A percentile compares a stretch with the other conserved stretches of the same genome.
Conservation (phyloP, 139 green algal genomes). For the Chlamydomonas eustigma region DNA sequence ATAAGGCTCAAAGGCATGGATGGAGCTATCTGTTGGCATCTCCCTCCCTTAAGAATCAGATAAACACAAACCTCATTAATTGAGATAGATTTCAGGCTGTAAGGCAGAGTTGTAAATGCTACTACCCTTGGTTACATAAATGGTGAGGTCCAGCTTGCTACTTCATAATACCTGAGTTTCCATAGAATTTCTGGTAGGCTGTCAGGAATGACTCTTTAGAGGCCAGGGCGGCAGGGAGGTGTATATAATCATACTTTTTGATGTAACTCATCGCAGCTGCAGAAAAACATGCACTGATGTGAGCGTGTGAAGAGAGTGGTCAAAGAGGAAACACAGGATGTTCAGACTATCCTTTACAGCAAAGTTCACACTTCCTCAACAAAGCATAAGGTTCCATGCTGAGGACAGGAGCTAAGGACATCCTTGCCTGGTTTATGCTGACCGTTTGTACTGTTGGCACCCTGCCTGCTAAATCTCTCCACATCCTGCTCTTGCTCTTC, state of each 20-base stretch:
- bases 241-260: neutral
- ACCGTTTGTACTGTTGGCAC: too few relatives aligned
- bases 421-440: too few relatives aligned
- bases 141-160: neutral
- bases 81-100: too few relatives aligned
- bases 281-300: neutral
- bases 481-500: too few relatives aligned
- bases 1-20: slow-evolving; percentile 1
- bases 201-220: slow-evolving; percentile 1
- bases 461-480: too few relatives aligned
- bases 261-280: neutral
- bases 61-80: neutral
- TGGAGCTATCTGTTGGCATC: neutral
- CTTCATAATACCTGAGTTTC: neutral
- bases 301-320: neutral
- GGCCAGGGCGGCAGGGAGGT: neutral
- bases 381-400: neutral
- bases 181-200: neutral
- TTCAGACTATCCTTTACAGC: too few relatives aligned
- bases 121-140: neutral
- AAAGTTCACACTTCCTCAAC: too few relatives aligned
- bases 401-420: neutral
- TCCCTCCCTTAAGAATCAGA: neutral
- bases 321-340: too few relatives aligned
- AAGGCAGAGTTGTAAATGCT: too few relatives aligned